Conservation (phyloP, 2,329 filamentous ascomycete species). For the Pyrenophora tritici-repentis region DNA sequence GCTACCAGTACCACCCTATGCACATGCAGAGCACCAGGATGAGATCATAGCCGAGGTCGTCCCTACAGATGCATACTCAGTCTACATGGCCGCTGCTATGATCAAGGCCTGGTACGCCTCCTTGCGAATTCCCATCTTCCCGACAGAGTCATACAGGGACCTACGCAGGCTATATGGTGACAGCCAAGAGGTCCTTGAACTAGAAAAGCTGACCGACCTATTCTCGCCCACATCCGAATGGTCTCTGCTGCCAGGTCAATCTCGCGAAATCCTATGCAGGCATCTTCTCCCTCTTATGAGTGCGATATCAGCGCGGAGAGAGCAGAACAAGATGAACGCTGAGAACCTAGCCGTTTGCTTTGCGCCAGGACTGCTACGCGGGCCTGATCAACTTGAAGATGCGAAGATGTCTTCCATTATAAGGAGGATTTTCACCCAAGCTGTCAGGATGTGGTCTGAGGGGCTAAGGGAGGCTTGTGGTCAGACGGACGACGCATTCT, state of each 20-base stretch:
- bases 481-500: conserved; percentile 46
- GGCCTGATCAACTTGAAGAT: conserved; percentile 60
- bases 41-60: conserved; percentile 55
- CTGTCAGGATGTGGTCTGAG: conserved; percentile 54
- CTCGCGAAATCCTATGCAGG: conserved; percentile 55
- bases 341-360: conserved; percentile 61
- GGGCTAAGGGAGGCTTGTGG: conserved; percentile 51
- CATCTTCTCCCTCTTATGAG: conserved; percentile 60
- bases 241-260: conserved; percentile 52
- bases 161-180: conserved; percentile 52
- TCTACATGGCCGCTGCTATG: conserved; percentile 58
- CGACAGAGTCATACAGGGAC: conserved; percentile 54
- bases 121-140: conserved; percentile 58
- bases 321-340: conserved; percentile 61
- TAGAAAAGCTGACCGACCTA: conserved; percentile 53
- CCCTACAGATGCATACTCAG: conserved; percentile 57
- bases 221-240: conserved; percentile 53
- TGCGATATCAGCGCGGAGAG: conserved; percentile 51
- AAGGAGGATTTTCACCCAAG: conserved; percentile 55
- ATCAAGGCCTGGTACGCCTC: conserved; percentile 63
- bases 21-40: conserved; percentile 41
- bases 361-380: conserved; percentile 57
- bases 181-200: conserved; percentile 45
- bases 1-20: conserved; percentile 42
- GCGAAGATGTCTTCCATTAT: conserved; percentile 59